Evolutionary conservation across 2,329 filamentous ascomycete species (phyloP).

Genomic region (Mycocentrospora acerina): DNA sequence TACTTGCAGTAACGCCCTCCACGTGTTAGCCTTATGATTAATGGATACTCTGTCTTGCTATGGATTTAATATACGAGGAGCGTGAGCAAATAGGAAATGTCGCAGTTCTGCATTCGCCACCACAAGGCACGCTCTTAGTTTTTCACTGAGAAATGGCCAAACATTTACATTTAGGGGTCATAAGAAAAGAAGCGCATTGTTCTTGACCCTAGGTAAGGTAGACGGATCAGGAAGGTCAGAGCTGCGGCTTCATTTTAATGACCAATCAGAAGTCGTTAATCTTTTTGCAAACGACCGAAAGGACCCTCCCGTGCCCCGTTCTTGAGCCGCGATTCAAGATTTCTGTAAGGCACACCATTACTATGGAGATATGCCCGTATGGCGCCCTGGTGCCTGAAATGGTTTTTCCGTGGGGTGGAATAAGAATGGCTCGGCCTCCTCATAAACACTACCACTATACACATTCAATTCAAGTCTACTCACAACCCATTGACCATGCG

Average conservation of each 20-base stretch:
- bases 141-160: too few relatives aligned
- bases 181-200: background rate
- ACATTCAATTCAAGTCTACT: background rate
- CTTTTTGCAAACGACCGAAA: background rate
- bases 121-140: too few relatives aligned
- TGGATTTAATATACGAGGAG: too few relatives aligned
- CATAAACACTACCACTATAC: background rate
- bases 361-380: constrained; percentile 9
- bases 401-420: constrained; percentile 1
- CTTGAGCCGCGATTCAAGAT: constrained; percentile 1
- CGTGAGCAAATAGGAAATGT: too few relatives aligned
- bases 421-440: constrained; percentile 3
- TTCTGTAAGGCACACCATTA: constrained; percentile 12
- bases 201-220: background rate
- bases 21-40: too few relatives aligned
- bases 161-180: too few relatives aligned
- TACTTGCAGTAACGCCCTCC: too few relatives aligned
- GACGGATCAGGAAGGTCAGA: constrained; percentile 2
- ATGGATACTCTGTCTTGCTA: too few relatives aligned
- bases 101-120: too few relatives aligned
- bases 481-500: constrained; percentile 8
- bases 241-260: background rate
- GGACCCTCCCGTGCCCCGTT: constrained; percentile 3
- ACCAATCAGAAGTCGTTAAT: constrained; percentile 2
- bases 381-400: constrained; percentile 6